Percentiles rank a stretch among this genome's conserved stretches.
Evolutionary conservation across 257 asterid genomes (phyloP).

Genomic region (Jaltomata sinuosa): DNA sequence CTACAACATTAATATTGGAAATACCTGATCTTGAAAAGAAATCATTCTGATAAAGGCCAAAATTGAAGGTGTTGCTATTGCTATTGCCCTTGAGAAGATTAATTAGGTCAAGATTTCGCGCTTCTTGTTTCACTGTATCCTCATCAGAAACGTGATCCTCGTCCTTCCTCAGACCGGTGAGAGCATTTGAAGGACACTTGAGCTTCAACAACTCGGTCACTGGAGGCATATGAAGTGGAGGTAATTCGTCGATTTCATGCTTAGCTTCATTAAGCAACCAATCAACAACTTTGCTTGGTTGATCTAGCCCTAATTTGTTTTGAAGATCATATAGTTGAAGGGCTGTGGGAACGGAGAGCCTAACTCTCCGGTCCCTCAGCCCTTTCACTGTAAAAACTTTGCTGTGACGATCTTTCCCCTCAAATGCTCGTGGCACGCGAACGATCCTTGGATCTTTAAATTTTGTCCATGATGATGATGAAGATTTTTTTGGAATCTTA

Average conservation of each 20-base stretch:
- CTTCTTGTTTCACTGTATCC: neutral
- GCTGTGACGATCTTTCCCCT: conserved; percentile 81
- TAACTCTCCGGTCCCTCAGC: conserved; percentile 60
- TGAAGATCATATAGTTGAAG: conserved; percentile 68
- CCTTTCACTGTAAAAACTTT: conserved; percentile 66
- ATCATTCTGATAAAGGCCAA: neutral
- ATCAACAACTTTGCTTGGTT: conserved; percentile 80
- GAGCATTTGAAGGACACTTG: neutral
- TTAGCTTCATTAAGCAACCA: conserved; percentile 75
- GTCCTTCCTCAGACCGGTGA: neutral
- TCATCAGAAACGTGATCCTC: neutral
- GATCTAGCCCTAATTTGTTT: conserved; percentile 63
- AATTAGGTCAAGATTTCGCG: neutral
- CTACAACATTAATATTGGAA: neutral
- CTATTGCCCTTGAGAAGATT: neutral
- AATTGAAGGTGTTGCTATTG: neutral
- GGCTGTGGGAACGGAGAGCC: conserved; percentile 64
- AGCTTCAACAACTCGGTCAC: neutral
- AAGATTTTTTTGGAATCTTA: neutral
- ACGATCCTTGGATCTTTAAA: conserved; percentile 38
- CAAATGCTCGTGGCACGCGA: conserved; percentile 67
- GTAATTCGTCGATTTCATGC: neutral
- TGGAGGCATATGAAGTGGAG: neutral
- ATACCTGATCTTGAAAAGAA: neutral
- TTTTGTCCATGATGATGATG: neutral